Conservation (phyloP, 257 asterid genomes). For the Ilex asprella region DNA sequence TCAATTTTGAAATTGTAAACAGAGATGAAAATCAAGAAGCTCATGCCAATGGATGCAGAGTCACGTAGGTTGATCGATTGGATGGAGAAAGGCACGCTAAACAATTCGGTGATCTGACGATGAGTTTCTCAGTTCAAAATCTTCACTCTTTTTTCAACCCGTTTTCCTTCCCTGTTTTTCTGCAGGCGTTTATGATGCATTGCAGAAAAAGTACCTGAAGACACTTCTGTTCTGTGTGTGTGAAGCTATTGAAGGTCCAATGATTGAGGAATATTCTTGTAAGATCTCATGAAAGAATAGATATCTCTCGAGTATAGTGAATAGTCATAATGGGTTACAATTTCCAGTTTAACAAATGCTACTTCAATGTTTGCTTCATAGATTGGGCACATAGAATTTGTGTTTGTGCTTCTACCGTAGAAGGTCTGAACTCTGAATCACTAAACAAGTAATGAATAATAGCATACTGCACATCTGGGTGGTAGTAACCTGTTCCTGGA, state of each 20-base stretch:
- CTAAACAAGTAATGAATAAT: too few species aligned
- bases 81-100: constrained; percentile 86
- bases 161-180: constrained; percentile 10
- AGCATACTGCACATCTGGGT: too few species aligned
- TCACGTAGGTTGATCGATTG: constrained; percentile 93
- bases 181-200: constrained; percentile 86
- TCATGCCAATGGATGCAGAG: constrained; percentile 96
- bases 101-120: background rate
- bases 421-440: too few species aligned
- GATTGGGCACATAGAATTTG: too few species aligned
- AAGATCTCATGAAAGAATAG: constrained; percentile 12
- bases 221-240: constrained; percentile 82
- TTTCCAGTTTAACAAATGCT: too few species aligned
- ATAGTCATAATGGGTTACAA: too few species aligned
- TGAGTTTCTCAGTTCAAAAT: constrained; percentile 6
- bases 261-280: constrained; percentile 92
- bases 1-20: constrained; percentile 18
- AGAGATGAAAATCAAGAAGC: constrained; percentile 98
- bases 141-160: constrained; percentile 8
- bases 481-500: too few species aligned
- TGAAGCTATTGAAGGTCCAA: constrained; percentile 75
- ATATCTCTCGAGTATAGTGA: too few species aligned
- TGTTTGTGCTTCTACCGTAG: too few species aligned
- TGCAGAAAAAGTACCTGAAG: constrained; percentile 87
- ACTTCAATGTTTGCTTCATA: too few species aligned